These are phyloP conservation scores for Ogataea ramenticola DNA, from an alignment of 805 yeast species.

Conservation along the genomic window DNA sequence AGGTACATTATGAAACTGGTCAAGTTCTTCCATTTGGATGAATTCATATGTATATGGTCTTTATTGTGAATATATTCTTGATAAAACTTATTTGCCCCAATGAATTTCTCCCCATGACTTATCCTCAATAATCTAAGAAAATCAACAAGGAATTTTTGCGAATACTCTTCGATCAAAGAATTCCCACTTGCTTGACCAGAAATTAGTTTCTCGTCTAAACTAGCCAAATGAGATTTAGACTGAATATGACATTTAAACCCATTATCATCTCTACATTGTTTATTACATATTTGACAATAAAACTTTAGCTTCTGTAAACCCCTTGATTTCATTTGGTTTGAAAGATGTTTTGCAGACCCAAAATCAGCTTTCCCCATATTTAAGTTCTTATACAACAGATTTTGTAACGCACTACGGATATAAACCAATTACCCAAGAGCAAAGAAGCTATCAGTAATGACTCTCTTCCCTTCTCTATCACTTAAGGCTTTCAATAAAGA, in stretches of 20 bases:
- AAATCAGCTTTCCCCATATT: slow-evolving; percentile 51
- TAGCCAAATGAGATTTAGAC: slow-evolving; percentile 69
- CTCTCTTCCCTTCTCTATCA: too few species aligned
- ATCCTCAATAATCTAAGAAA: slow-evolving; percentile 56
- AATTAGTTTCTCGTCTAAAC: slow-evolving; percentile 38
- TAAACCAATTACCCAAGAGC: too few species aligned
- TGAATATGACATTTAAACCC: slow-evolving; percentile 88
- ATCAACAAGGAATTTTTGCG: slow-evolving; percentile 51
- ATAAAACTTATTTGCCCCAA: slow-evolving; percentile 80
- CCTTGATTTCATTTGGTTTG: slow-evolving; percentile 70
- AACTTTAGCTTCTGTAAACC: slow-evolving; percentile 82
- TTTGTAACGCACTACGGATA: too few species aligned
- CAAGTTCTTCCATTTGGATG: slow-evolving; percentile 73
- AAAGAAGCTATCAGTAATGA: too few species aligned
- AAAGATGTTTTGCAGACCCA: slow-evolving; percentile 62
- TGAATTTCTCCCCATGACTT: slow-evolving; percentile 73
- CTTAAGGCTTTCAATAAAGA: too few species aligned
- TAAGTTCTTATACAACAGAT: too few species aligned
- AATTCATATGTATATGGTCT: slow-evolving; percentile 84
- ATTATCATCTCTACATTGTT: slow-evolving; percentile 93
- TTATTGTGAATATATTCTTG: slow-evolving; percentile 81
- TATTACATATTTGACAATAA: slow-evolving; percentile 87
- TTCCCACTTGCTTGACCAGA: slow-evolving; percentile 29
- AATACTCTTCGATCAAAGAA: slow-evolving; percentile 43
- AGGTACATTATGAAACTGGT: slow-evolving; percentile 60